These are phyloP conservation scores for Venturia oleaginea DNA, from an alignment of 2,329 filamentous ascomycete genomes.

Conservation along the genomic window DNA sequence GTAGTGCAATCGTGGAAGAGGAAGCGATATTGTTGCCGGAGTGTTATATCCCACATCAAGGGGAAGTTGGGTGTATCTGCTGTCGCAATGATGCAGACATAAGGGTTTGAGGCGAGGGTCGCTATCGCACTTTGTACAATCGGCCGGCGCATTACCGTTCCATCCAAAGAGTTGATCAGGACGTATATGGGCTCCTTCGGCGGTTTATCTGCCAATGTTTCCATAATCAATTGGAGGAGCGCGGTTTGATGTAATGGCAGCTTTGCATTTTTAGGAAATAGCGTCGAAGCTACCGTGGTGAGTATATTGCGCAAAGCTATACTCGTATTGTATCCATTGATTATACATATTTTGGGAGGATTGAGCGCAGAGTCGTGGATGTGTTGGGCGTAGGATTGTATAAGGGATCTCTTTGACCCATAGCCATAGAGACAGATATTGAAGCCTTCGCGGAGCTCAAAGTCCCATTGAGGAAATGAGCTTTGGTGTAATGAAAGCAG, in stretches of 20 bases:
- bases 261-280: slow-evolving; percentile 43
- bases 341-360: slow-evolving; percentile 60
- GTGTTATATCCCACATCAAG: slow-evolving; percentile 78
- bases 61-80: slow-evolving; percentile 83
- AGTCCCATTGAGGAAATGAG: slow-evolving; percentile 84
- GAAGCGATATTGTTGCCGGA: slow-evolving; percentile 77
- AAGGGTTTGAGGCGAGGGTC: slow-evolving; percentile 63
- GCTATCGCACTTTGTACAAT: slow-evolving; percentile 64
- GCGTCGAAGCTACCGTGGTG: slow-evolving; percentile 55
- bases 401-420: slow-evolving; percentile 73
- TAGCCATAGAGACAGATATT: slow-evolving; percentile 88
- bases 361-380: slow-evolving; percentile 37
- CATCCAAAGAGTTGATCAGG: slow-evolving; percentile 81
- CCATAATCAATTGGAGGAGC: slow-evolving; percentile 58
- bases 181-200: slow-evolving; percentile 46
- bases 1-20: slow-evolving; percentile 93
- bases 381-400: slow-evolving; percentile 66
- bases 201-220: slow-evolving; percentile 43
- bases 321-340: slow-evolving; percentile 73
- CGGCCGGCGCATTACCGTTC: slow-evolving; percentile 62
- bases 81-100: slow-evolving; percentile 66
- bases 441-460: slow-evolving; percentile 81
- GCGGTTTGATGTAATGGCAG: slow-evolving; percentile 57
- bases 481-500: slow-evolving; percentile 67
- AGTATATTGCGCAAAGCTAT: slow-evolving; percentile 62